A percentile compares a stretch with the other conserved stretches of the same genome.
These are phyloP conservation scores for Caloboletus firmus DNA, from an alignment of 1,284 basidiomycete genomes.

Conservation along the genomic window DNA sequence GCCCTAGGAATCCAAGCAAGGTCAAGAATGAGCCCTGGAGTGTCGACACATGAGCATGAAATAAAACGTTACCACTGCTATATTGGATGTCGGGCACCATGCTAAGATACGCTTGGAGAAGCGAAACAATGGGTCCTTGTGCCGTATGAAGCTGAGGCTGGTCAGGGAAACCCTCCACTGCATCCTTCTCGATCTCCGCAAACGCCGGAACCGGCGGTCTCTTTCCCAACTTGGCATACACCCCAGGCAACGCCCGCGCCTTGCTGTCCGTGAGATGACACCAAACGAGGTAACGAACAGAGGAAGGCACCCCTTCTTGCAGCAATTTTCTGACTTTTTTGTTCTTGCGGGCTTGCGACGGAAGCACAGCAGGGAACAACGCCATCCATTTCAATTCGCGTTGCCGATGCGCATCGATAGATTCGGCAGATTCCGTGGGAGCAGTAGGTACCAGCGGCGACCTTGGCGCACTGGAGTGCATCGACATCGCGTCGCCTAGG, in stretches of 20 bases:
- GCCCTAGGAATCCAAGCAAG: constrained; percentile 43
- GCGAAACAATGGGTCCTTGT: constrained; percentile 52
- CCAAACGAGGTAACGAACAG: constrained; percentile 85
- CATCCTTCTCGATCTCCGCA: constrained; percentile 63
- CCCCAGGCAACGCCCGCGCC: constrained; percentile 62
- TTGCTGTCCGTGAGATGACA: constrained; percentile 76
- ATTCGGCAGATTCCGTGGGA: constrained; percentile 31
- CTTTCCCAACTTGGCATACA: constrained; percentile 67
- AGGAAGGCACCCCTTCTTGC: constrained; percentile 80
- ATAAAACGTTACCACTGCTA: constrained; percentile 44
- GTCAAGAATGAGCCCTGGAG: not conserved
- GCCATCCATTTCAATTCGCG: constrained; percentile 76
- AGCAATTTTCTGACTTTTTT: constrained; percentile 85
- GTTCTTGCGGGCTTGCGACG: constrained; percentile 70
- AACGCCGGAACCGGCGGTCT: constrained; percentile 56
- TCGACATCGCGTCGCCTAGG: constrained; percentile 52
- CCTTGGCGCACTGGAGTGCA: constrained; percentile 36
- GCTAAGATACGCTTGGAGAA: constrained; percentile 71
- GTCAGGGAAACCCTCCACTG: constrained; percentile 49
- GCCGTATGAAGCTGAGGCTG: constrained; percentile 55
- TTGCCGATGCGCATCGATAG: constrained; percentile 69
- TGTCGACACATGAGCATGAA: not conserved
- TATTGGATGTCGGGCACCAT: constrained; percentile 85
- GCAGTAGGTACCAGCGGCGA: constrained; percentile 30
- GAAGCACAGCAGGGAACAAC: constrained; percentile 60